phyloP scores from a whole-genome alignment of 768 basidiomycete genomes.

The Lactifluus hygrophoroides region DNA sequence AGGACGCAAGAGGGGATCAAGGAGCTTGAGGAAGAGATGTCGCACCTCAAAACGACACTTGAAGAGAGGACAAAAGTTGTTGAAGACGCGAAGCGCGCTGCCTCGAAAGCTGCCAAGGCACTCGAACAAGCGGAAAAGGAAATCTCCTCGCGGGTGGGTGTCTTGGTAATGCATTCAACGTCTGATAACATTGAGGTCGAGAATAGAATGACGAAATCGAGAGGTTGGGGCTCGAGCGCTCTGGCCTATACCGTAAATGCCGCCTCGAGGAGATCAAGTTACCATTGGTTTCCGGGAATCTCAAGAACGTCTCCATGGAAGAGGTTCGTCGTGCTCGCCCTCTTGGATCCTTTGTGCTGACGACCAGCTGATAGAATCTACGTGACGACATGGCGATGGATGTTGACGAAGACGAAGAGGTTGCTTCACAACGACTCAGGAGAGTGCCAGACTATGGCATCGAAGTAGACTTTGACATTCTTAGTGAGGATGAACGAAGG shows the following conservation, averaged over 20 bases:
- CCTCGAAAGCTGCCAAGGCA: slow-evolving; percentile 59
- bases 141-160: slow-evolving; percentile 60
- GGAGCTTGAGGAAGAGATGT: slow-evolving; percentile 52
- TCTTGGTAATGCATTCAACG: neutral
- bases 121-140: slow-evolving; percentile 89
- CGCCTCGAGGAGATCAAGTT: slow-evolving; percentile 86
- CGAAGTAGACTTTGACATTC: slow-evolving; percentile 71
- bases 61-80: slow-evolving; percentile 69
- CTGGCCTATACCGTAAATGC: slow-evolving; percentile 83
- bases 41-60: slow-evolving; percentile 48
- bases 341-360: neutral
- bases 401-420: slow-evolving; percentile 73
- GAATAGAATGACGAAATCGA: slow-evolving; percentile 83
- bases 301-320: slow-evolving; percentile 89
- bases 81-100: slow-evolving; percentile 66
- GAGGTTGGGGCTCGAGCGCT: slow-evolving; percentile 76
- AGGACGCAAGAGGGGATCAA: slow-evolving; percentile 47
- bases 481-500: slow-evolving; percentile 69
- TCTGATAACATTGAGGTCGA: neutral
- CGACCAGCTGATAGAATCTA: slow-evolving; percentile 43
- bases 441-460: slow-evolving; percentile 78
- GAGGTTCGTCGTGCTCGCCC: slow-evolving; percentile 50
- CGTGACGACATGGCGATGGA: slow-evolving; percentile 88
- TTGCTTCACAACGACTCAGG: slow-evolving; percentile 54
- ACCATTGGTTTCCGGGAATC: slow-evolving; percentile 63